phyloP scores from a whole-genome alignment of 257 asterid genomes.

The Jacaranda copaia region DNA sequence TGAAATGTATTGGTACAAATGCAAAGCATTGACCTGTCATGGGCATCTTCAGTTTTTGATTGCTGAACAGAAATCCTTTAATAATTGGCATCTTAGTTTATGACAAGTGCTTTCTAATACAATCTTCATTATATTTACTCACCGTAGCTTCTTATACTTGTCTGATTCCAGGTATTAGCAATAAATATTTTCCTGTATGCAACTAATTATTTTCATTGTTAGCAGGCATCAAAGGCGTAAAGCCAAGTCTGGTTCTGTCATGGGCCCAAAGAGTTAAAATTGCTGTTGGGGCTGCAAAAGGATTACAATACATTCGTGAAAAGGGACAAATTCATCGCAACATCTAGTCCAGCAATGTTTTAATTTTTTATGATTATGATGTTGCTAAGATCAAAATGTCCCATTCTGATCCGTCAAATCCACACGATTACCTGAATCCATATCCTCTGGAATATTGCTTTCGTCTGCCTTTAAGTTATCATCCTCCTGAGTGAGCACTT shows the following conservation, averaged over 20 bases:
- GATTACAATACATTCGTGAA: slow-evolving; percentile 58
- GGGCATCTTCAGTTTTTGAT: not conserved
- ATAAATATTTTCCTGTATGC: not conserved
- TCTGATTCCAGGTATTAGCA: not conserved
- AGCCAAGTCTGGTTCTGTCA: slow-evolving; percentile 54
- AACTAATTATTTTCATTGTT: not conserved
- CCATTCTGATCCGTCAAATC: slow-evolving; percentile 58
- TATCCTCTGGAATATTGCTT: not conserved
- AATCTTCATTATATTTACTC: slow-evolving; percentile 1
- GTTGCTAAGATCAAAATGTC: slow-evolving; percentile 66
- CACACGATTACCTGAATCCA: slow-evolving; percentile 59
- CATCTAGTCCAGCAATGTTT: slow-evolving; percentile 40
- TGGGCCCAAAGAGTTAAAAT: slow-evolving; percentile 47
- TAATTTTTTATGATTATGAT: slow-evolving; percentile 44
- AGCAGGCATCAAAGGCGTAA: slow-evolving; percentile 53
- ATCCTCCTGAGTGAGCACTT: slow-evolving; percentile 62
- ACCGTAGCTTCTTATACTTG: not conserved
- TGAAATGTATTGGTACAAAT: not conserved
- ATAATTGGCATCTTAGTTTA: not conserved
- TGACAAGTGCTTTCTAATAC: not conserved
- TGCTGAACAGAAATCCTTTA: slow-evolving; percentile 13
- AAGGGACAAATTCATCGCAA: slow-evolving; percentile 52
- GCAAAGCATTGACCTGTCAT: not conserved
- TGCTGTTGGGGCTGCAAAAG: slow-evolving; percentile 45
- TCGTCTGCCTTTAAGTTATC: slow-evolving; percentile 59